phyloP scores from a whole-genome alignment of 2,329 filamentous ascomycete species.

The Cryphonectria naterciae region DNA sequence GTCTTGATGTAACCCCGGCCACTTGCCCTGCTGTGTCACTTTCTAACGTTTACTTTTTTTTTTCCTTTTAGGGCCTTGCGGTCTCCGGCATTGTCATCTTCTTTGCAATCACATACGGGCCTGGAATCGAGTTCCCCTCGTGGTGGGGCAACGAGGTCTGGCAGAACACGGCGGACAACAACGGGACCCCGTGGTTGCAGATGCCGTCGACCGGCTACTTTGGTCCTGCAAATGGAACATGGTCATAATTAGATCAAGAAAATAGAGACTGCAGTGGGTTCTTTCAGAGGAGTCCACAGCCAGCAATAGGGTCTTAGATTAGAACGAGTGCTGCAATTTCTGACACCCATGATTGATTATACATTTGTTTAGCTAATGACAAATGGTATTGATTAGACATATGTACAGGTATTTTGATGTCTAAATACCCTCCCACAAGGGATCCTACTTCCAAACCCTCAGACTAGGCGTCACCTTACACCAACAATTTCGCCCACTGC shows the following conservation, averaged over 20 bases:
- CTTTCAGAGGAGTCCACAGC: background rate
- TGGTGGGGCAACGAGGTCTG: slow-evolving; percentile 44
- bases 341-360: background rate
- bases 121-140: slow-evolving; percentile 38
- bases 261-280: background rate
- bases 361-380: background rate
- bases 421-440: background rate
- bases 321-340: background rate
- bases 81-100: slow-evolving; percentile 42
- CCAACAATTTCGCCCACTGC: slow-evolving; percentile 25
- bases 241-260: slow-evolving; percentile 31
- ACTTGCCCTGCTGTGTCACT: background rate
- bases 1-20: background rate
- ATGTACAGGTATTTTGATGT: background rate
- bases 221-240: slow-evolving; percentile 39
- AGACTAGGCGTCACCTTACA: slow-evolving; percentile 19
- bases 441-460: slow-evolving; percentile 10
- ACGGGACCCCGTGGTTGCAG: slow-evolving; percentile 38
- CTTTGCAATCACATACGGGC: slow-evolving; percentile 42
- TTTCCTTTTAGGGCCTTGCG: slow-evolving; percentile 35
- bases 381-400: background rate
- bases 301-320: background rate
- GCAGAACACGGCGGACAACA: slow-evolving; percentile 40
- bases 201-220: slow-evolving; percentile 41
- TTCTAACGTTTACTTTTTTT: background rate